A percentile compares a stretch with the other conserved stretches of the same genome.
These are phyloP conservation scores for Pharus latifolius DNA, from an alignment of 176 grass and related monocot genomes.

Conservation along the genomic window DNA sequence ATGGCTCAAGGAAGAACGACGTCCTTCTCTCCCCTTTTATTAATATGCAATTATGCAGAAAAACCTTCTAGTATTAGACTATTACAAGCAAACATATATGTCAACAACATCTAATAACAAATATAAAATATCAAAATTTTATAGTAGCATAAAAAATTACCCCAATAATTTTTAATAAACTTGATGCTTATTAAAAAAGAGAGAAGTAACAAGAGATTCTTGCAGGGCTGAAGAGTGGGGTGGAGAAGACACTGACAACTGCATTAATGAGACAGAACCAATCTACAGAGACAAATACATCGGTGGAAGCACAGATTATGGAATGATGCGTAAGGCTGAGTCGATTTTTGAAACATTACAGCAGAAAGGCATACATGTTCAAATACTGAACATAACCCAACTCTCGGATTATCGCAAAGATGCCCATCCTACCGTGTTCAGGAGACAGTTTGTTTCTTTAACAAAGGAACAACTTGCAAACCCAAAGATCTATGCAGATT, in stretches of 20 bases:
- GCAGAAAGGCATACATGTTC: conserved; percentile 34
- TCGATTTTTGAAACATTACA: conserved; percentile 12
- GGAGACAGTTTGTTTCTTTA: conserved; percentile 26
- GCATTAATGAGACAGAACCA: conserved; percentile 49
- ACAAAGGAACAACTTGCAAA: conserved; percentile 29
- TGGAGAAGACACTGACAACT: conserved; percentile 31
- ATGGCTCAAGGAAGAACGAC: too few species aligned
- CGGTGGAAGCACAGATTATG: conserved; percentile 40
- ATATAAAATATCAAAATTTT: too few species aligned
- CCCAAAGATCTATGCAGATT: conserved; percentile 52
- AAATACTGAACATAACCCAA: conserved; percentile 68
- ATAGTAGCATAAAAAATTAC: too few species aligned
- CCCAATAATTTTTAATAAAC: too few species aligned
- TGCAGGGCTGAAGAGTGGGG: conserved; percentile 67
- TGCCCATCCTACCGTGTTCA: conserved; percentile 47
- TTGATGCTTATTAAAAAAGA: too few species aligned
- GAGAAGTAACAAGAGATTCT: neutral
- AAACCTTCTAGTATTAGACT: too few species aligned
- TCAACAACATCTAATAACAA: too few species aligned
- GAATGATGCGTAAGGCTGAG: conserved; percentile 41
- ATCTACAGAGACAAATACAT: conserved; percentile 23
- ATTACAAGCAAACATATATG: too few species aligned
- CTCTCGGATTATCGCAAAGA: conserved; percentile 67
- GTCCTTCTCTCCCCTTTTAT: too few species aligned
- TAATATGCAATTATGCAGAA: too few species aligned